phyloP scores from a whole-genome alignment of 495 filamentous ascomycete genomes.

The Daldinia concentrica region DNA sequence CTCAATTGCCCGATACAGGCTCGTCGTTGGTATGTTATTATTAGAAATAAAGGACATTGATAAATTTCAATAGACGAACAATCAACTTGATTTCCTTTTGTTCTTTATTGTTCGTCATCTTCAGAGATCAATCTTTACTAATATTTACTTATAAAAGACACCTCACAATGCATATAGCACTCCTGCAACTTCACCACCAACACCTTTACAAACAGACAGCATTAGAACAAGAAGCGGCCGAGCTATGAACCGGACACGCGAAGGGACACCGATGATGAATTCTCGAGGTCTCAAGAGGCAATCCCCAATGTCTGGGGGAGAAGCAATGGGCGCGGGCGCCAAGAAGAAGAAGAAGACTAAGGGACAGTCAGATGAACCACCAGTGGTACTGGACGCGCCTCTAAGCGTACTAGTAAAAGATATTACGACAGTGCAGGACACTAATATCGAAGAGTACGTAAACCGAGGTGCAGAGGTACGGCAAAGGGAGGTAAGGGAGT shows the following conservation, averaged over 20 bases:
- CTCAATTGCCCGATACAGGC: slow-evolving; percentile 42
- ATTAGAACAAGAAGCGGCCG: slow-evolving; percentile 60
- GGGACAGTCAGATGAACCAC: slow-evolving; percentile 56
- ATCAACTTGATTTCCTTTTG: slow-evolving; percentile 29
- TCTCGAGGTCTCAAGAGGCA: slow-evolving; percentile 50
- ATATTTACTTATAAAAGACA: slow-evolving; percentile 37
- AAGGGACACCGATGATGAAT: slow-evolving; percentile 26
- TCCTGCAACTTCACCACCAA: slow-evolving; percentile 61
- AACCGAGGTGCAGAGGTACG: slow-evolving; percentile 73
- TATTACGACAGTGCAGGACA: slow-evolving; percentile 66
- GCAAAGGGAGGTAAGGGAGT: slow-evolving; percentile 69
- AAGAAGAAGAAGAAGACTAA: slow-evolving; percentile 62
- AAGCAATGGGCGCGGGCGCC: slow-evolving; percentile 31
- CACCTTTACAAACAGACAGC: slow-evolving; percentile 52
- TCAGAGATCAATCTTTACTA: slow-evolving; percentile 8
- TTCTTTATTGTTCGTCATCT: slow-evolving; percentile 6
- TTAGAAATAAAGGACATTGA: slow-evolving; percentile 27
- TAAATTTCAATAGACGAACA: slow-evolving; percentile 21
- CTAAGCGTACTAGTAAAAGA: slow-evolving; percentile 79
- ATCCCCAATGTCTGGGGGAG: slow-evolving; percentile 42
- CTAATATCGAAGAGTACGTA: slow-evolving; percentile 86
- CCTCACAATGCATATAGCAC: slow-evolving; percentile 57
- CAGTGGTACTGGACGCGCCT: slow-evolving; percentile 69
- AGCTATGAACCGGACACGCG: slow-evolving; percentile 41
- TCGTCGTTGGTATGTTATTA: slow-evolving; percentile 46